These are phyloP conservation scores for Pneumocystis sp. DNA, from an alignment of 1,139 yeast genomes.

Conservation along the genomic window DNA sequence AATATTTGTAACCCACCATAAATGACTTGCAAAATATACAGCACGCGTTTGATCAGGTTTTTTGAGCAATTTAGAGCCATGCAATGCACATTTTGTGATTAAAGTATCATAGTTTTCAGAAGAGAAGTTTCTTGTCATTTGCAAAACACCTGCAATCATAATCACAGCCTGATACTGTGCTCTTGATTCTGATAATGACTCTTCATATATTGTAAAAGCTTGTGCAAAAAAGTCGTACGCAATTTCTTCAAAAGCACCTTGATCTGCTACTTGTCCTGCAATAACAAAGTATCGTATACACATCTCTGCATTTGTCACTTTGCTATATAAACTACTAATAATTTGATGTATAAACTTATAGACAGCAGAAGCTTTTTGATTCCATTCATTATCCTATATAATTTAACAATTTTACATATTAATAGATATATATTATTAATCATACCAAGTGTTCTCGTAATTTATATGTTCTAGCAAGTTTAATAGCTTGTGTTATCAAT, in stretches of 20 bases:
- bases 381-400: constrained; percentile 18
- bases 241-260: constrained; percentile 44
- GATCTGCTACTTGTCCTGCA: constrained; percentile 57
- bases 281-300: constrained; percentile 34
- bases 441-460: constrained; percentile 18
- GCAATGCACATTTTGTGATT: constrained; percentile 71
- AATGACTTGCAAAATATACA: constrained; percentile 72
- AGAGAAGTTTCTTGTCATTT: constrained; percentile 41
- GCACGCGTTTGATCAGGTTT: constrained; percentile 92
- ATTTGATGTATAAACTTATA: constrained; percentile 64
- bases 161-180: constrained; percentile 41
- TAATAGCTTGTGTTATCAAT: constrained; percentile 44
- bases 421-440: constrained; percentile 4
- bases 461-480: constrained; percentile 38
- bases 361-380: constrained; percentile 32
- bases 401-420: constrained; percentile 5
- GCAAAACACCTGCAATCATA: constrained; percentile 48
- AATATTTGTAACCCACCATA: constrained; percentile 63
- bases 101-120: constrained; percentile 60
- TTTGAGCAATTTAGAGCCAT: constrained; percentile 75
- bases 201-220: constrained; percentile 79
- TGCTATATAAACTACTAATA: constrained; percentile 49
- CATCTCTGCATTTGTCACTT: constrained; percentile 34
- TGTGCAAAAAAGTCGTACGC: constrained; percentile 85
- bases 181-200: constrained; percentile 49